These are phyloP conservation scores for Gloeophyllum trabeum DNA, from an alignment of 768 basidiomycete species.

Conservation along the genomic window DNA sequence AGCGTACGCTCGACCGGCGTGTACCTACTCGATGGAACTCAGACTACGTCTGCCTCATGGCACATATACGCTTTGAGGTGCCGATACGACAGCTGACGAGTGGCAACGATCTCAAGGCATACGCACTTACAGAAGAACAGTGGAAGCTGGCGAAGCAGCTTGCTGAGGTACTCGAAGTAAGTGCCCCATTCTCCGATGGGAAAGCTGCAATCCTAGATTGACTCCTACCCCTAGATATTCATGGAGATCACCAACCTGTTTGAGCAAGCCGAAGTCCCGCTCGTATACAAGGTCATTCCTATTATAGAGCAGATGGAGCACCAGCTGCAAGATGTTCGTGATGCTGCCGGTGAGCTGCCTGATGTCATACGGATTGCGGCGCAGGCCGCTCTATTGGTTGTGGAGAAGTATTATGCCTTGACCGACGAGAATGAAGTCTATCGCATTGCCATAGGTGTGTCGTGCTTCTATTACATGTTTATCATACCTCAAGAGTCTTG, in stretches of 20 bases:
- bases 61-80: slow-evolving; percentile 15
- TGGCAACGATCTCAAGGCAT: slow-evolving; percentile 9
- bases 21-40: slow-evolving; percentile 22
- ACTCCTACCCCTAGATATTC: slow-evolving; percentile 13
- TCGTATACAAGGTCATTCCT: slow-evolving; percentile 8
- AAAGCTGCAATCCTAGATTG: neutral
- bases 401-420: slow-evolving; percentile 14
- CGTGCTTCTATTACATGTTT: neutral
- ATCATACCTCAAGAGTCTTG: neutral
- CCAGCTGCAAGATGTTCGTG: slow-evolving; percentile 1
- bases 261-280: slow-evolving; percentile 10
- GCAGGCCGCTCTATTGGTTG: slow-evolving; percentile 8
- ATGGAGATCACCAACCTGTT: slow-evolving; percentile 14
- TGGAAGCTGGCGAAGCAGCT: slow-evolving; percentile 18
- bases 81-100: slow-evolving; percentile 14
- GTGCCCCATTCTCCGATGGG: neutral
- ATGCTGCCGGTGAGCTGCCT: slow-evolving; percentile 1
- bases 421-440: slow-evolving; percentile 13
- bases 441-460: slow-evolving; percentile 12
- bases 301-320: slow-evolving; percentile 9
- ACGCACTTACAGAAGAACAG: slow-evolving; percentile 11
- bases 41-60: slow-evolving; percentile 15
- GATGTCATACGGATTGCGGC: slow-evolving; percentile 8
- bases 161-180: slow-evolving; percentile 14
- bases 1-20: slow-evolving; percentile 11